Conservation (phyloP, 1,284 basidiomycete species). For the Naganishia liquefaciens region DNA sequence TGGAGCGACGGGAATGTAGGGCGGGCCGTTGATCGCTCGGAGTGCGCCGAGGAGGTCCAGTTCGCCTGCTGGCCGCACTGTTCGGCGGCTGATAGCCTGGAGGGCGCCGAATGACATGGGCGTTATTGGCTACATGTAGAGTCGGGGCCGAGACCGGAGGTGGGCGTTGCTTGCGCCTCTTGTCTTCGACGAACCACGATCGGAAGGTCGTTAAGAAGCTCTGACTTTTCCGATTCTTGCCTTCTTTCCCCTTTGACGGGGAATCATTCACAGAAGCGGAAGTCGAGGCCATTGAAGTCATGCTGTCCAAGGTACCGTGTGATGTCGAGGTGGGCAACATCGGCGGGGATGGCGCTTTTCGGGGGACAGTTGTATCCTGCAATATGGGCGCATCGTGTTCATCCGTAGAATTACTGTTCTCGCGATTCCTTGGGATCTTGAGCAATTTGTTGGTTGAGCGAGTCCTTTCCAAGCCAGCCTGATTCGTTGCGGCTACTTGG, state of each 20-base stretch:
- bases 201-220: constrained; percentile 56
- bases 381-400: neutral
- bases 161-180: constrained; percentile 47
- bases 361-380: neutral
- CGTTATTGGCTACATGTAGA: constrained; percentile 35
- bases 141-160: constrained; percentile 10
- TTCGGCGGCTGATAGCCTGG: constrained; percentile 28
- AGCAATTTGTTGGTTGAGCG: constrained; percentile 34
- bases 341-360: neutral
- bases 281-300: constrained; percentile 26
- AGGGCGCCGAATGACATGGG: constrained; percentile 18
- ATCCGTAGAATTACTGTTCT: constrained; percentile 14
- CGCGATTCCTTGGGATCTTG: constrained; percentile 28
- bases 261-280: constrained; percentile 16
- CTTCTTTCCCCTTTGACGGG: constrained; percentile 25
- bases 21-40: constrained; percentile 45
- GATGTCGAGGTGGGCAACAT: constrained; percentile 23
- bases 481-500: constrained; percentile 39
- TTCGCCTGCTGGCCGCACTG: constrained; percentile 38
- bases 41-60: constrained; percentile 21
- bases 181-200: constrained; percentile 56
- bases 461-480: constrained; percentile 8
- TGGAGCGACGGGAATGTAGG: constrained; percentile 48
- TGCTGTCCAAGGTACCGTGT: constrained; percentile 27
- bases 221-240: constrained; percentile 44